Evolutionary conservation across 2,329 filamentous ascomycete genomes (phyloP).

Genomic region (Xylariales sp.): DNA sequence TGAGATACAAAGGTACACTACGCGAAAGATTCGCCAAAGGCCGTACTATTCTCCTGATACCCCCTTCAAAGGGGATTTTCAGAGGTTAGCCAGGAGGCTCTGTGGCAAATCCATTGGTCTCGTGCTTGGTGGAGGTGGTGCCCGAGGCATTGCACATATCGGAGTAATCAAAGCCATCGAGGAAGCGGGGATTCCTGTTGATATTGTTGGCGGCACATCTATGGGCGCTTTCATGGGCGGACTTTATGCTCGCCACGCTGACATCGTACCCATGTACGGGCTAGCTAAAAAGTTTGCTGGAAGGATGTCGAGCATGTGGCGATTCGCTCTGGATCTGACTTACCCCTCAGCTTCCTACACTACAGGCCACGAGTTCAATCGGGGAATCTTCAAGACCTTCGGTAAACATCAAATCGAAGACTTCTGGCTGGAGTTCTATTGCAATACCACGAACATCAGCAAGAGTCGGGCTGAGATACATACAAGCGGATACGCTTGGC

Average conservation of each 20-base stretch:
- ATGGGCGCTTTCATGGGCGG: constrained; percentile 97
- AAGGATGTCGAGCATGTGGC: constrained; percentile 99
- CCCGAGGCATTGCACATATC: constrained; percentile 89
- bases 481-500: constrained; percentile 96
- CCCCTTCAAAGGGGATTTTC: constrained; percentile 96
- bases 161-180: constrained; percentile 95
- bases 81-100: constrained; percentile 86
- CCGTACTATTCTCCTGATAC: constrained; percentile 92
- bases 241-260: constrained; percentile 93
- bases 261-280: constrained; percentile 96
- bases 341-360: constrained; percentile 98
- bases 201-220: constrained; percentile 94
- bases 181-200: constrained; percentile 95
- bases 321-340: constrained; percentile 95
- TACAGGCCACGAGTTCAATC: constrained; percentile 98
- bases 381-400: constrained; percentile 98
- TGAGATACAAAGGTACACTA: constrained; percentile 98
- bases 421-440: constrained; percentile 99
- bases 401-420: constrained; percentile 98
- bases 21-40: constrained; percentile 86
- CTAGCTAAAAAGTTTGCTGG: constrained; percentile 97
- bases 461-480: constrained; percentile 93
- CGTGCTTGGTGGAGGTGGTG: constrained; percentile 93
- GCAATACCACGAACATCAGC: constrained; percentile 99
- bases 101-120: constrained; percentile 95